These are phyloP conservation scores for Gyromitra esculenta DNA, from an alignment of 2,329 filamentous ascomycete genomes.

Conservation along the genomic window DNA sequence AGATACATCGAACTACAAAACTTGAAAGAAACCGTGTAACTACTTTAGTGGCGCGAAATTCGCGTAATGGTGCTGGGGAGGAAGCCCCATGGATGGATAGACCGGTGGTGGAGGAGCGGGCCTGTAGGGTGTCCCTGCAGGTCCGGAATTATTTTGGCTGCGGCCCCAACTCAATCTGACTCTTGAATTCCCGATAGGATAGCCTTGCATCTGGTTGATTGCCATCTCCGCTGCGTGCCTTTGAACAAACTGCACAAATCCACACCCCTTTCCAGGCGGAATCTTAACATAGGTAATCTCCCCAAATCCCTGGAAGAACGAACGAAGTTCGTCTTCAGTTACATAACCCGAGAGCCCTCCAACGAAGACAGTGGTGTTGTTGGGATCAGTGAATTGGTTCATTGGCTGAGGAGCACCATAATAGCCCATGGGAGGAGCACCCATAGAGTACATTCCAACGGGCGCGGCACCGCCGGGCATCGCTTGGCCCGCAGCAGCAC, in stretches of 20 bases:
- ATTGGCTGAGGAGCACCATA: conserved; percentile 80
- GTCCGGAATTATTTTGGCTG: conserved; percentile 98
- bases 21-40: conserved; percentile 55
- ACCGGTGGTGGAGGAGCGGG: conserved; percentile 85
- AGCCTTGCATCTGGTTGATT: conserved; percentile 99
- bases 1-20: conserved; percentile 54
- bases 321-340: conserved; percentile 98
- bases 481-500: conserved; percentile 65
- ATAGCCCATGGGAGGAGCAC: conserved; percentile 73
- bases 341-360: conserved; percentile 97
- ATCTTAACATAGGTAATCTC: conserved; percentile 99
- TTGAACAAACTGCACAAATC: conserved; percentile 99
- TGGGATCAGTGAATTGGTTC: conserved; percentile 99
- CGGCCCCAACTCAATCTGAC: conserved; percentile 97
- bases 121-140: conserved; percentile 93
- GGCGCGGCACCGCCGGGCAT: conserved; percentile 65
- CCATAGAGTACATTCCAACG: conserved; percentile 75
- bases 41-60: conserved; percentile 58
- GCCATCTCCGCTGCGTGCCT: conserved; percentile 99
- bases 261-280: conserved; percentile 97
- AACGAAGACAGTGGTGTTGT: conserved; percentile 99
- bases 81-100: conserved; percentile 72
- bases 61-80: conserved; percentile 57
- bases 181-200: conserved; percentile 97
- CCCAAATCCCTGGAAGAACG: conserved; percentile 99